Base-by-base conservation (phyloP, 2,329 filamentous ascomycete species). In the Colletotrichum siamense region DNA sequence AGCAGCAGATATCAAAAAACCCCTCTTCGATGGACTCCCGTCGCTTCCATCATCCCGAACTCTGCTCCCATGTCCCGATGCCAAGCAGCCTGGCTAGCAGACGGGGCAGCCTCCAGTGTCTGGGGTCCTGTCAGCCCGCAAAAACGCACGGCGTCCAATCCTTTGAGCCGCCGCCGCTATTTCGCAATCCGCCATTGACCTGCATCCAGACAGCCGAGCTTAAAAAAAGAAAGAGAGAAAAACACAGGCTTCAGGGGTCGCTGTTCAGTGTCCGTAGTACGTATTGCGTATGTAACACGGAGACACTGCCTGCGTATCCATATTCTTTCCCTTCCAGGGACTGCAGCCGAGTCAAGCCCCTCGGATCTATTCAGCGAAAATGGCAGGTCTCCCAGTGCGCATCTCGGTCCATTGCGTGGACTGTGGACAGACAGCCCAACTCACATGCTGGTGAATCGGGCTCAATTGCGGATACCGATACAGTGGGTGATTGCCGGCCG, bases 201-300 rank as follows among this genome's bases (percentile, higher is more conserved):
- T 76, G 73, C 70, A 76, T 76, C 70, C 64, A 76, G 74, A 76
- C 74, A 76, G 59, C 74, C 74, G 70, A 76, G 70, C 70, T 76
- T 73, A 61, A 65, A 74, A 73, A 73, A 73, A 61, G 70, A 66
- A 55, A 52, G 59, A 69, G 64, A 61, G 64, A 68, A 68, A 69
- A 61, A 69, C 59, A 76, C 57, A 61, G 70, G 74, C 70, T 66
- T 57, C 65, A 68, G 74, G 70, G 73, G 74, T 44, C 28, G 28
- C 22, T 62, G 10, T n/a, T 7, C 36, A 30, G 64, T 67, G 4
- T 8, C 15, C 16, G 39, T n/a, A 52, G 39, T 52, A 39, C 55
- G 55, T 26, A 59, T 59, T 67, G n/a, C 44, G 39, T 55, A 32
- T 57, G 59, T 62, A 62, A 62, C 59, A 62, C 59, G 30, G 59